phyloP scores from a whole-genome alignment of 768 basidiomycete genomes.

The Arthromyces matolae region DNA sequence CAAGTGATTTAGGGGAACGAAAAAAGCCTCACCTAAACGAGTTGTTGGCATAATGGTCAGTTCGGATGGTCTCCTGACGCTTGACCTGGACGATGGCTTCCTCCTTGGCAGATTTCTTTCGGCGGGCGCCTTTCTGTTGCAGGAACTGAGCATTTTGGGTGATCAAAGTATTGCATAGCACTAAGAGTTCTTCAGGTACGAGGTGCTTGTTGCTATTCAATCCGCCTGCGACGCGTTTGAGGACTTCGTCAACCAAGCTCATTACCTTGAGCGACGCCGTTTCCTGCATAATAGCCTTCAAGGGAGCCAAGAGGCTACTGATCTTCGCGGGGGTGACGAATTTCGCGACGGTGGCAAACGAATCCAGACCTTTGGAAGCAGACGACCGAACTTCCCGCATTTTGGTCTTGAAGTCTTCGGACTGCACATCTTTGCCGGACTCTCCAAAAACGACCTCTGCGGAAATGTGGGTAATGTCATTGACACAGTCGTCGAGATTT shows the following conservation, averaged over 20 bases:
- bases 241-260: constrained; percentile 82
- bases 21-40: constrained; percentile 64
- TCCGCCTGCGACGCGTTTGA: constrained; percentile 78
- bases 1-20: background rate
- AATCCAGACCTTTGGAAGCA: constrained; percentile 79
- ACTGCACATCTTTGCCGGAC: constrained; percentile 82
- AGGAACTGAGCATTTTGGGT: constrained; percentile 89
- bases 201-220: constrained; percentile 80
- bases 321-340: constrained; percentile 75
- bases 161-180: constrained; percentile 85
- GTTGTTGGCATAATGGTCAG: constrained; percentile 78
- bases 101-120: constrained; percentile 37
- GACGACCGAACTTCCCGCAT: constrained; percentile 88
- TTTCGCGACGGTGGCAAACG: constrained; percentile 78
- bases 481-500: constrained; percentile 71
- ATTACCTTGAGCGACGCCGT: constrained; percentile 79
- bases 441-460: constrained; percentile 93
- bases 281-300: constrained; percentile 81
- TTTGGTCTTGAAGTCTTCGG: constrained; percentile 92
- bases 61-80: constrained; percentile 50
- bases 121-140: constrained; percentile 47
- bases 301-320: constrained; percentile 69
- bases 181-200: constrained; percentile 64
- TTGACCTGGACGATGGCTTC: constrained; percentile 78
- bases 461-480: constrained; percentile 75